Evolutionary conservation across 2,329 filamentous ascomycete genomes (phyloP), one percentile per base, ranked within the genome.

Genomic region (Fusarium sp.): DNA sequence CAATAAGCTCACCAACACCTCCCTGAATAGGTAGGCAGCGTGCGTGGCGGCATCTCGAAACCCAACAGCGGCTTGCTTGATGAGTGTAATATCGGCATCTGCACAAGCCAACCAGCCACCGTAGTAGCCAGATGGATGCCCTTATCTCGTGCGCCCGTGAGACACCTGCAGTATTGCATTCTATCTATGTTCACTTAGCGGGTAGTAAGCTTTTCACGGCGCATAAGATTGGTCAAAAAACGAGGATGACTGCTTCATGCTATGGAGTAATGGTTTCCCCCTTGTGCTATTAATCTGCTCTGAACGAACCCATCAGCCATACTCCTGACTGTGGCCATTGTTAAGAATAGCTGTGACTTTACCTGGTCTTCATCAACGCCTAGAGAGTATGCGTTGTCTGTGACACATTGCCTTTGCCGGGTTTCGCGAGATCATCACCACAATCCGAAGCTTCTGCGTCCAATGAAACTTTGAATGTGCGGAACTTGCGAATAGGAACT

Each of bases 401-500:
- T 62, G 32, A 32, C 47, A 62, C 24, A 28, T 47, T 47, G 32
- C 24, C 45, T n/a, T 65, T 51, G 14, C 41, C 32, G 22, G 32
- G 51, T 45, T 45, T 56, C 11, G 32, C 20, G 32, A 58, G 41
- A 18, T 62, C 51, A 39, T 48, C 41, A 22, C 41, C 51, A 24
- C 41, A 14, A 32, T 41, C 59, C 15, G 48, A 62, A 42, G 50
- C 60, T 38, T 62, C 60, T 28, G 44, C 26, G 24, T 52, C 26
- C 39, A 34, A 34, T 28, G 38, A 18, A 39, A 47, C 22, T 3
- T 45, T 30, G 22, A 41, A 34, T 39, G 38, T 65, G n/a, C 38
- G 45, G n/a, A 79, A 78, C 54, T 72, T 72, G 36, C 73, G 47
- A 30, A 78, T 61, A 11, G 68, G 66, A 8, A 77, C 62, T 11